Conservation (phyloP, 177 flowering plant species). For the Vitis hybrid region DNA sequence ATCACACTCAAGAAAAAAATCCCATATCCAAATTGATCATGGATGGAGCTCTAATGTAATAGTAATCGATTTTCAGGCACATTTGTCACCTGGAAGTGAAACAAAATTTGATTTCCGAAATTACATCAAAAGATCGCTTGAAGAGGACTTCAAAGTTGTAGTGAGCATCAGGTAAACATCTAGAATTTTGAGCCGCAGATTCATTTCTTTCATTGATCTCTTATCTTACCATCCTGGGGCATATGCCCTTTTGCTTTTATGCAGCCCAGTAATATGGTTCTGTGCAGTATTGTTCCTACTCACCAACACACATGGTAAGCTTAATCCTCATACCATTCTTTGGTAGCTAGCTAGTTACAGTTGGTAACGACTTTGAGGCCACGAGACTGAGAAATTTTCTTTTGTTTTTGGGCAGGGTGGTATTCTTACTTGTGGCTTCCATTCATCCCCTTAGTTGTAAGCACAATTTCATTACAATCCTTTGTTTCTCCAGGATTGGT, state of each 20-base stretch:
- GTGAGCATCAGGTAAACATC: slow-evolving; percentile 56
- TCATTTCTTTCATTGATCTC: too few species aligned
- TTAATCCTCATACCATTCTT: too few species aligned
- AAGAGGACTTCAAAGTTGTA: slow-evolving; percentile 69
- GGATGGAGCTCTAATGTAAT: neutral
- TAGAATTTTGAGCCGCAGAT: too few species aligned
- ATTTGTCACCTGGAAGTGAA: slow-evolving; percentile 54
- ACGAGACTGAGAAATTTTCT: neutral
- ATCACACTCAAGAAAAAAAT: neutral
- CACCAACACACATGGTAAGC: slow-evolving; percentile 55
- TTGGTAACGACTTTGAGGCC: neutral
- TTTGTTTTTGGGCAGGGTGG: slow-evolving; percentile 32
- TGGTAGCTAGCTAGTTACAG: too few species aligned
- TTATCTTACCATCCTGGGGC: neutral
- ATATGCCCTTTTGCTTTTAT: neutral
- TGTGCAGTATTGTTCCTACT: slow-evolving; percentile 55
- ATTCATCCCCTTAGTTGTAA: slow-evolving; percentile 54
- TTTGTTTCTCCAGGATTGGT: neutral
- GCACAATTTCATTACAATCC: slow-evolving; percentile 1
- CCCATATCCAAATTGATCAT: neutral
- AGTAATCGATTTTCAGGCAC: slow-evolving; percentile 45
- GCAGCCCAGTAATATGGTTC: slow-evolving; percentile 67
- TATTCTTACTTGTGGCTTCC: slow-evolving; percentile 48
- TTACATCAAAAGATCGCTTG: slow-evolving; percentile 64
- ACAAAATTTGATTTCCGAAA: slow-evolving; percentile 58